Percentiles rank a stretch among this genome's conserved stretches.
These are phyloP conservation scores for Microsporum canis DNA, from an alignment of 2,329 filamentous ascomycete species.

Conservation along the genomic window DNA sequence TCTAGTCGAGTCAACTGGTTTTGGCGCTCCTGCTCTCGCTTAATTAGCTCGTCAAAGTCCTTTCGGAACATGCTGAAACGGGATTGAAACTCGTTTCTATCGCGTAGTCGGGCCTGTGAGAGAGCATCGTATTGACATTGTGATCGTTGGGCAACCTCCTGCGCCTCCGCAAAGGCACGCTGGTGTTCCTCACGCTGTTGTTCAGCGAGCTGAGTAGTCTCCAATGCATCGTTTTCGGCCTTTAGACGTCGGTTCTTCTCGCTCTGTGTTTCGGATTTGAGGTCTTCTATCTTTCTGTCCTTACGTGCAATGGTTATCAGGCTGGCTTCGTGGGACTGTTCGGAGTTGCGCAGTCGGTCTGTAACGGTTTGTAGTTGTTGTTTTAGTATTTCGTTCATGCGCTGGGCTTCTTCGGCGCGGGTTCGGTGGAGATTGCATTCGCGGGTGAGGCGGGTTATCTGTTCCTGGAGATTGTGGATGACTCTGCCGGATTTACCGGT, in stretches of 20 bases:
- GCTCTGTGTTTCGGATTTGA: slow-evolving; percentile 31
- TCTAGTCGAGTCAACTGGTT: slow-evolving; percentile 32
- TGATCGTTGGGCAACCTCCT: slow-evolving; percentile 30
- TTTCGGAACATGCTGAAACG: slow-evolving; percentile 29
- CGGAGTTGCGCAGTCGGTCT: slow-evolving; percentile 36
- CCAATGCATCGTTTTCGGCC: slow-evolving; percentile 31
- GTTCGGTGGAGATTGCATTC: slow-evolving; percentile 37
- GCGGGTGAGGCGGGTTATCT: slow-evolving; percentile 39
- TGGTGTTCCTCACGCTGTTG: slow-evolving; percentile 32
- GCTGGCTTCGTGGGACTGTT: slow-evolving; percentile 37
- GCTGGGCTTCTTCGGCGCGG: slow-evolving; percentile 37
- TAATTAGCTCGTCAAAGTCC: slow-evolving; percentile 25
- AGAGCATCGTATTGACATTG: slow-evolving; percentile 36
- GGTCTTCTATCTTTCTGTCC: slow-evolving; percentile 39
- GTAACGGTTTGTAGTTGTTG: slow-evolving; percentile 36
- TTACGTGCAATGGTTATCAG: slow-evolving; percentile 36
- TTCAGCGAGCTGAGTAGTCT: slow-evolving; percentile 28
- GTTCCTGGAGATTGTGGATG: slow-evolving; percentile 40
- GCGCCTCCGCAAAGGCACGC: slow-evolving; percentile 28
- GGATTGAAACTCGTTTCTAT: slow-evolving; percentile 30
- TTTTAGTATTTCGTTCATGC: slow-evolving; percentile 36
- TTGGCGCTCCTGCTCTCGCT: slow-evolving; percentile 28
- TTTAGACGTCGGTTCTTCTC: slow-evolving; percentile 32
- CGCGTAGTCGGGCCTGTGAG: slow-evolving; percentile 29
- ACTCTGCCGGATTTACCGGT: slow-evolving; percentile 42